phyloP scores from a whole-genome alignment of 768 basidiomycete species.

The Leucogyrophana mollusca region DNA sequence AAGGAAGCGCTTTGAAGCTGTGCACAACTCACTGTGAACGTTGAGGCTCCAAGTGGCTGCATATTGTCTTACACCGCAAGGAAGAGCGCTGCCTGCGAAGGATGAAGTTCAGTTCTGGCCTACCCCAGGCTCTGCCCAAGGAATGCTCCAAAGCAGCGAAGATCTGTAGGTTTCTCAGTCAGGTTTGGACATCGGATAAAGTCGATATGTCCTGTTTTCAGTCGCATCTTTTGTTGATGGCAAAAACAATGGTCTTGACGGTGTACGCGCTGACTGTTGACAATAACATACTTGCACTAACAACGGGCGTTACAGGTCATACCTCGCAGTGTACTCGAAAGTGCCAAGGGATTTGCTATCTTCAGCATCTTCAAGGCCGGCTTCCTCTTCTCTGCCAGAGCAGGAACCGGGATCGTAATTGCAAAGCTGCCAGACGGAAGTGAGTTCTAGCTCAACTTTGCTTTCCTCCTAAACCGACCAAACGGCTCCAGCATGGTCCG shows the following conservation, averaged over 20 bases:
- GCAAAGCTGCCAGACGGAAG: constrained; percentile 79
- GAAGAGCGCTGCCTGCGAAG: too few relatives aligned
- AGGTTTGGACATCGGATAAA: background rate
- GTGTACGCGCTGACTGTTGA: too few relatives aligned
- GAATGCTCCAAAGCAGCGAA: constrained; percentile 88
- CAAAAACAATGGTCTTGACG: constrained; percentile 82
- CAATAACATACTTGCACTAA: too few relatives aligned
- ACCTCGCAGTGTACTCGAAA: constrained; percentile 52
- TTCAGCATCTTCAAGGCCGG: constrained; percentile 81
- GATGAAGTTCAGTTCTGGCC: constrained; percentile 51
- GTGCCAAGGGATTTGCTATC: constrained; percentile 81
- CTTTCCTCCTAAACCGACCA: background rate
- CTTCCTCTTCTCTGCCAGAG: constrained; percentile 72
- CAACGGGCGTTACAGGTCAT: constrained; percentile 57
- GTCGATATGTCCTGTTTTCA: constrained; percentile 26
- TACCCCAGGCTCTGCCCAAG: constrained; percentile 62
- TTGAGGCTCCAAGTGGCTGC: background rate
- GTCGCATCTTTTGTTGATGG: constrained; percentile 84
- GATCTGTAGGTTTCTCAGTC: constrained; percentile 58
- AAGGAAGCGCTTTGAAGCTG: constrained; percentile 2
- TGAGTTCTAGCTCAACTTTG: constrained; percentile 38
- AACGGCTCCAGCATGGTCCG: constrained; percentile 71
- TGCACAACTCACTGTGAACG: constrained; percentile 2
- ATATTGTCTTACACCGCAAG: too few relatives aligned
- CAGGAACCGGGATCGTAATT: constrained; percentile 85